These are phyloP conservation scores for Hygrocybe punicea DNA, from an alignment of 768 basidiomycete species.

Conservation along the genomic window DNA sequence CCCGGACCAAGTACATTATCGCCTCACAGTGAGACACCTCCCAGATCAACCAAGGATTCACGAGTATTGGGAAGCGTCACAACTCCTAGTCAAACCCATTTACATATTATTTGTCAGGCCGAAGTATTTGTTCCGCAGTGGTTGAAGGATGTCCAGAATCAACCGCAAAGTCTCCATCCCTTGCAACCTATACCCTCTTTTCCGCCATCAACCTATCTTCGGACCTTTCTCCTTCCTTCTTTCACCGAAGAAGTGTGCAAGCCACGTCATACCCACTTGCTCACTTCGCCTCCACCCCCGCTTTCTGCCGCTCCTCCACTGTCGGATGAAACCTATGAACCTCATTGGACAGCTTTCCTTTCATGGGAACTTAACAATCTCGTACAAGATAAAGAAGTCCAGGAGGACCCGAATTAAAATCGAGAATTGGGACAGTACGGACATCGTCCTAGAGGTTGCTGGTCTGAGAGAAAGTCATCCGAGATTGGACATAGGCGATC, in stretches of 20 bases:
- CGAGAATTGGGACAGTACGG: constrained; percentile 5
- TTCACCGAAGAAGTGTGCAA: constrained; percentile 31
- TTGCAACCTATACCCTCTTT: constrained; percentile 43
- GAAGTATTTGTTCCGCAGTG: constrained; percentile 48
- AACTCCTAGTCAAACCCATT: background rate
- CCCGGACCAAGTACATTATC: background rate
- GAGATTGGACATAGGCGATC: constrained; percentile 43
- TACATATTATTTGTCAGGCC: constrained; percentile 31
- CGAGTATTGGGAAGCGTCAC: background rate
- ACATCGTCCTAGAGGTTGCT: constrained; percentile 11
- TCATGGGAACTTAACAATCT: constrained; percentile 46
- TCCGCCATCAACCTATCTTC: constrained; percentile 41
- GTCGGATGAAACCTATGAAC: constrained; percentile 32
- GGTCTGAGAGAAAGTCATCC: constrained; percentile 34
- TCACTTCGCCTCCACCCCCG: constrained; percentile 27
- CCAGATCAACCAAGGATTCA: background rate
- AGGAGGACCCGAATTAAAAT: constrained; percentile 38
- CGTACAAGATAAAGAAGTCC: constrained; percentile 39
- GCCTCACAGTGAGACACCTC: background rate
- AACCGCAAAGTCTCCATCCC: constrained; percentile 40
- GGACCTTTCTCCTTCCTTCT: constrained; percentile 39
- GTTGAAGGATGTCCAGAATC: constrained; percentile 48
- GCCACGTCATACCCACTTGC: constrained; percentile 24
- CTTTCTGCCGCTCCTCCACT: constrained; percentile 24
- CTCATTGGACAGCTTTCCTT: constrained; percentile 43